Conservation (phyloP, 2,329 filamentous ascomycete species). For the Verticillium nonalfalfae region DNA sequence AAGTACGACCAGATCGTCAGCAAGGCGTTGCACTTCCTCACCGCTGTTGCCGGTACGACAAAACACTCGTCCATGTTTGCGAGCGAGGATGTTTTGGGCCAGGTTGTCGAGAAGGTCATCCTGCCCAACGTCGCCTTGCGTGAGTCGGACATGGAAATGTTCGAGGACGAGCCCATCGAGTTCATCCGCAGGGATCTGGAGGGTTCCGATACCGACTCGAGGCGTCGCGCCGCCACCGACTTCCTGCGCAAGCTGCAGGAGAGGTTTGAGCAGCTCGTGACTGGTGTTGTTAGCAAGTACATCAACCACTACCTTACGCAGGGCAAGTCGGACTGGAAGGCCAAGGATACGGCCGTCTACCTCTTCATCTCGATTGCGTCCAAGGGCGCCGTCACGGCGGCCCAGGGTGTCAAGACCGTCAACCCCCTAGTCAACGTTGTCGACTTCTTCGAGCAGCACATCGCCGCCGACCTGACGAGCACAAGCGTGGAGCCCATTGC, state of each 20-base stretch:
- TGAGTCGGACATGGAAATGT: slow-evolving; percentile 90
- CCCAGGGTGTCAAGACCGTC: slow-evolving; percentile 83
- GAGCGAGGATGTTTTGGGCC: slow-evolving; percentile 67
- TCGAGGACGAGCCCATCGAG: slow-evolving; percentile 98
- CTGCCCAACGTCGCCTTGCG: slow-evolving; percentile 86
- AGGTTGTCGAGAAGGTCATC: slow-evolving; percentile 94
- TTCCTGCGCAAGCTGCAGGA: slow-evolving; percentile 86
- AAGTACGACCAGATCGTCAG: slow-evolving; percentile 95
- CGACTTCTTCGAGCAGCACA: slow-evolving; percentile 89
- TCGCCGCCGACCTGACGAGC: slow-evolving; percentile 81
- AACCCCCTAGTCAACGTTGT: slow-evolving; percentile 86
- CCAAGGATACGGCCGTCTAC: slow-evolving; percentile 97
- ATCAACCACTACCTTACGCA: slow-evolving; percentile 81
- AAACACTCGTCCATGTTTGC: slow-evolving; percentile 83
- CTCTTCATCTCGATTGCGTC: slow-evolving; percentile 91
- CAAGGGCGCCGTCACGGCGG: slow-evolving; percentile 80
- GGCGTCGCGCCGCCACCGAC: slow-evolving; percentile 86
- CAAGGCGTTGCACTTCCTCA: slow-evolving; percentile 90
- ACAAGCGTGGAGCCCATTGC: slow-evolving; percentile 72
- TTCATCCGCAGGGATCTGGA: slow-evolving; percentile 94
- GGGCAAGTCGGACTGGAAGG: slow-evolving; percentile 81
- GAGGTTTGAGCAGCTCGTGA: slow-evolving; percentile 81
- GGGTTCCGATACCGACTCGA: slow-evolving; percentile 91
- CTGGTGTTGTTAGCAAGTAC: slow-evolving; percentile 79
- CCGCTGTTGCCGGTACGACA: slow-evolving; percentile 72